phyloP scores from a whole-genome alignment of 352 stramenopile genomes.

The Halophytophthora polymorphica region DNA sequence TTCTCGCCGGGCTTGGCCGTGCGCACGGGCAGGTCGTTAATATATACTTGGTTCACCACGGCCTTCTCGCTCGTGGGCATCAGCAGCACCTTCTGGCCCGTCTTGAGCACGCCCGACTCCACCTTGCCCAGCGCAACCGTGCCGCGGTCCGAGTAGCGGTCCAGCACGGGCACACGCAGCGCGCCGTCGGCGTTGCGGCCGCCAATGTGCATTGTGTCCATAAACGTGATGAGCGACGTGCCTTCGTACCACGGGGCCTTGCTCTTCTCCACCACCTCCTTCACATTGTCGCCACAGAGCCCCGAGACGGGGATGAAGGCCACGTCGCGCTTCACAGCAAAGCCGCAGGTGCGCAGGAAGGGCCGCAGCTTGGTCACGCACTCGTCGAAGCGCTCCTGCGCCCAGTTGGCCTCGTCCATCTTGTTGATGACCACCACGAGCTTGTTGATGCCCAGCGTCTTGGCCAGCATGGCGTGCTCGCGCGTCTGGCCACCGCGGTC shows the following conservation, averaged over 20 bases:
- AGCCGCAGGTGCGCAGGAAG: conserved; percentile 93
- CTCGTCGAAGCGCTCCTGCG: conserved; percentile 86
- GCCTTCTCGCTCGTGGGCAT: conserved; percentile 90
- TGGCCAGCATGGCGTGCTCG: conserved; percentile 98
- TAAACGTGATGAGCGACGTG: conserved; percentile 90
- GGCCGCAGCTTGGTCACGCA: conserved; percentile 95
- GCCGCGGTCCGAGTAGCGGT: conserved; percentile 96
- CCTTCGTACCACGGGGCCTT: conserved; percentile 93
- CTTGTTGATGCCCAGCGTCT: conserved; percentile 98
- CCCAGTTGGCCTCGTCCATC: conserved; percentile 99
- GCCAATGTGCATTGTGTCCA: conserved; percentile 92
- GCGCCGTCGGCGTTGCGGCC: conserved; percentile 89
- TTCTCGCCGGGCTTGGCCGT: conserved; percentile 97
- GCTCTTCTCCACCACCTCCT: conserved; percentile 74
- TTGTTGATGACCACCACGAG: conserved; percentile 99
- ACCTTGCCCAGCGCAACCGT: conserved; percentile 98
- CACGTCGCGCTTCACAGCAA: conserved; percentile 97
- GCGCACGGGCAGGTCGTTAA: conserved; percentile 93
- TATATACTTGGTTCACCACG: conserved; percentile 80
- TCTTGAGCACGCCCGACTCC: conserved; percentile 92
- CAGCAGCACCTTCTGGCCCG: conserved; percentile 92
- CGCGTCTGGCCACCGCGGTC: conserved; percentile 97
- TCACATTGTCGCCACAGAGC: conserved; percentile 96
- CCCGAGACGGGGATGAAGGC: conserved; percentile 98
- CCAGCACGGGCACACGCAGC: conserved; percentile 95